phyloP scores from a whole-genome alignment of 768 basidiomycete species.

The Panellus pusillus region DNA sequence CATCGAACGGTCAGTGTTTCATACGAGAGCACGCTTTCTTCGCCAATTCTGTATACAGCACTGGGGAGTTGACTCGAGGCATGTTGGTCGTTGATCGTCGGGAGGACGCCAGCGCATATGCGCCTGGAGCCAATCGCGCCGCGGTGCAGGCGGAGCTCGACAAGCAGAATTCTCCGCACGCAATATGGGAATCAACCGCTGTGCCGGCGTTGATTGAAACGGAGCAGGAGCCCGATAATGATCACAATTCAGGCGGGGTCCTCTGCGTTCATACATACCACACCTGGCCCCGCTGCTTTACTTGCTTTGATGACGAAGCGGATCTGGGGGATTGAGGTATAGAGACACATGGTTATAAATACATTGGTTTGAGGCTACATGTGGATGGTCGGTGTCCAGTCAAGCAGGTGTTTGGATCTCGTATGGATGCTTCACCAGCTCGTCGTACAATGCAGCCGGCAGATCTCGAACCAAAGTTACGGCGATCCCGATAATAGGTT shows the following conservation, averaged over 20 bases:
- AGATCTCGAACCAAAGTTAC: constrained; percentile 93
- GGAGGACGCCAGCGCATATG: constrained; percentile 61
- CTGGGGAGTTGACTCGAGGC: constrained; percentile 78
- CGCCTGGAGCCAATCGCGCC: constrained; percentile 65
- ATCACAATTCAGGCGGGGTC: constrained; percentile 32
- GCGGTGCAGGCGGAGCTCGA: constrained; percentile 57
- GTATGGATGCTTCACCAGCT: constrained; percentile 86
- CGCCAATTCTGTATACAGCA: constrained; percentile 36
- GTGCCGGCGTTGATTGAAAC: constrained; percentile 57
- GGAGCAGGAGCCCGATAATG: constrained; percentile 29
- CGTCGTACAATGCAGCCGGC: constrained; percentile 82
- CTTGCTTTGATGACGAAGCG: constrained; percentile 49
- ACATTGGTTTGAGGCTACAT: constrained; percentile 13
- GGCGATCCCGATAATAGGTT: constrained; percentile 87
- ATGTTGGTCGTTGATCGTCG: constrained; percentile 87
- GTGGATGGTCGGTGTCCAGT: not conserved
- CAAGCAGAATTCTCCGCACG: constrained; percentile 25
- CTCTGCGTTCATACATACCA: constrained; percentile 50
- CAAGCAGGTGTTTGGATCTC: constrained; percentile 39
- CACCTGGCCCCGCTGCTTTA: constrained; percentile 61
- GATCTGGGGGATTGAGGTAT: constrained; percentile 55
- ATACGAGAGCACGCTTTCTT: not conserved
- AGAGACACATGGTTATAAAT: constrained; percentile 7
- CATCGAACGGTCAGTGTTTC: constrained; percentile 57
- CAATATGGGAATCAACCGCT: constrained; percentile 47